These are phyloP conservation scores for Entomophthora muscae DNA, from an alignment of 371 early-diverging fungal species.

Conservation along the genomic window DNA sequence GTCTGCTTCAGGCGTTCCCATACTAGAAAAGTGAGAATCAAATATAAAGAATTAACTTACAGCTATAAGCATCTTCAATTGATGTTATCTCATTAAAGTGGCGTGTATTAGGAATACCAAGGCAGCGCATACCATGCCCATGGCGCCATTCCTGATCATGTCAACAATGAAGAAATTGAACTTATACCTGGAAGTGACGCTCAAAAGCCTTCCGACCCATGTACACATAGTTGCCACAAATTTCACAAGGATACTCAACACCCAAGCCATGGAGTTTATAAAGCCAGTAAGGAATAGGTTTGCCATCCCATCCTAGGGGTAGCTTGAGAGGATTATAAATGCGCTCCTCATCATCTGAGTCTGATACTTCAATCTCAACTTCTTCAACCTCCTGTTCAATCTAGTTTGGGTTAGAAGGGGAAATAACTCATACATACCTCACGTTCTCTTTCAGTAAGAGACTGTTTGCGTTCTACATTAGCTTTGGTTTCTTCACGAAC, in stretches of 20 bases:
- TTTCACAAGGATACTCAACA: constrained; percentile 90
- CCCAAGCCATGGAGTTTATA: constrained; percentile 95
- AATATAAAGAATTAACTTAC: constrained; percentile 25
- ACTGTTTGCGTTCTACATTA: constrained; percentile 83
- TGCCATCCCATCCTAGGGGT: constrained; percentile 96
- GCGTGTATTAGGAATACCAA: constrained; percentile 85
- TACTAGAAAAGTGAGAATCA: constrained; percentile 25
- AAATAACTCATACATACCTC: constrained; percentile 17
- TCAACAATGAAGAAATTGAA: not conserved
- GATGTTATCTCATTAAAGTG: constrained; percentile 87
- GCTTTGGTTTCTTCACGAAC: constrained; percentile 63
- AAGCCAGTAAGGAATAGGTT: constrained; percentile 97
- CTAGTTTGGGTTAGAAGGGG: not conserved
- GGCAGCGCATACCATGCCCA: constrained; percentile 82
- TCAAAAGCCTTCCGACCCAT: constrained; percentile 96
- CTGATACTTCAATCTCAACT: constrained; percentile 48
- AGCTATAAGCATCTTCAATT: constrained; percentile 78
- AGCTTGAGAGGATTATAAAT: constrained; percentile 93
- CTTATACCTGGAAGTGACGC: constrained; percentile 61
- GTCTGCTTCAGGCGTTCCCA: constrained; percentile 64
- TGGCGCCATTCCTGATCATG: constrained; percentile 69
- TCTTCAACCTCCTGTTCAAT: constrained; percentile 31
- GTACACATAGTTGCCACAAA: constrained; percentile 90
- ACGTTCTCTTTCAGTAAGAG: constrained; percentile 79
- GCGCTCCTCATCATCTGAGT: constrained; percentile 68